Evolutionary conservation across 495 filamentous ascomycete genomes (phyloP), one percentile per base, ranked within the genome.

Genomic region (Sabuloglossum arenarium): DNA sequence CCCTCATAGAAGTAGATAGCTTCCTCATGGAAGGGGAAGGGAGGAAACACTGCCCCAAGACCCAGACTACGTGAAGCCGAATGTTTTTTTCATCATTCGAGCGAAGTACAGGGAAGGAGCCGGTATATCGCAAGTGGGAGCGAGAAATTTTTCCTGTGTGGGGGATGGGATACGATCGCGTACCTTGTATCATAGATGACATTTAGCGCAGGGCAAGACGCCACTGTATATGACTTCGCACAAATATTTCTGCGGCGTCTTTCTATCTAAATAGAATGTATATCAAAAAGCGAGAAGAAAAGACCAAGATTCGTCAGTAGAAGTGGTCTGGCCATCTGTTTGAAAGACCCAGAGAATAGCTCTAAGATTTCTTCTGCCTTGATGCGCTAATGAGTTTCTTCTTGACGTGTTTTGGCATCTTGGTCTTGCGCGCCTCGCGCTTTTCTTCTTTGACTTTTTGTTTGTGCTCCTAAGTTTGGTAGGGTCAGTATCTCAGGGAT

Each of bases 391-490:
- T 71, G 54, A 89, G 58, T 65, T 78, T 79, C 71, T 94, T 94
- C 75, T 98, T 98, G 30, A 88, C 49, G 61, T 94, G 77, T 69
- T 98, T 98, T 0, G 91, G 89, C 69, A 98, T 94, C 71, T 98
- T 98, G 16, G 83, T 82, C 64, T 90, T 88, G 57, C 91, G 71
- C 68, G 86, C 80, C 65, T 94, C 89, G 45, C 85, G 79, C 70
- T 95, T 94, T 60, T 86, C 90, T 64, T 95, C 93, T 69, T 97
- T 97, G 54, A 94, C 85, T 30, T 84, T 81, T 61, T 77, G 73
- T 69, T 98, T 98, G 62, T 94, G 90, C 58, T 80, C 79, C 71
- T 79, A 54, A 53, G 28, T 55, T 61, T 49, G 25, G 47, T 2
- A 31, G 29, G 6, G 25, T 37, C 21, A 51, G 47, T 39, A 6